phyloP scores from a whole-genome alignment of 2,329 filamentous ascomycete species.

The Cladosporium sp. region DNA sequence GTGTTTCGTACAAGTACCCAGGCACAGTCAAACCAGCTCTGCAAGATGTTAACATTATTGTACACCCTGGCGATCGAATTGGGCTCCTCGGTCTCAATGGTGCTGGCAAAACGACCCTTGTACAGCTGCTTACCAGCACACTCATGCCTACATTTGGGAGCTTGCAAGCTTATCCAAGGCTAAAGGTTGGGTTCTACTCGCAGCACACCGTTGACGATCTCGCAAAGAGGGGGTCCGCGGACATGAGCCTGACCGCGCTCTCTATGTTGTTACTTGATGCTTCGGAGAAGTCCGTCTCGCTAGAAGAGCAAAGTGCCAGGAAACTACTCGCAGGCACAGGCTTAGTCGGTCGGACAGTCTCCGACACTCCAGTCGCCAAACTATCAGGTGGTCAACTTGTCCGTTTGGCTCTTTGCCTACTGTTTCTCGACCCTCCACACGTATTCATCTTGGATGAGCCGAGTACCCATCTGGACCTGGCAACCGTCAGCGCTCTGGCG shows the following conservation, averaged over 20 bases:
- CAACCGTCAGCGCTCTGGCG: slow-evolving; percentile 73
- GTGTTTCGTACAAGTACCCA: slow-evolving; percentile 64
- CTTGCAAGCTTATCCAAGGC: slow-evolving; percentile 65
- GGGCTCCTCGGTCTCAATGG: slow-evolving; percentile 80
- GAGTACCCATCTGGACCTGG: slow-evolving; percentile 81
- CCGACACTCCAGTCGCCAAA: slow-evolving; percentile 70
- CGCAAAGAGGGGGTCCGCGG: slow-evolving; percentile 37
- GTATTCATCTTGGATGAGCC: slow-evolving; percentile 77
- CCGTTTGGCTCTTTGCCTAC: slow-evolving; percentile 63
- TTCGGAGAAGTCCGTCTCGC: not conserved
- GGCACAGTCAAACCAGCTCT: slow-evolving; percentile 51
- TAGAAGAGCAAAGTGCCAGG: slow-evolving; percentile 65
- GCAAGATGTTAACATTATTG: slow-evolving; percentile 64
- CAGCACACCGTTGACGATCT: slow-evolving; percentile 75
- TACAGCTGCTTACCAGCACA: slow-evolving; percentile 67
- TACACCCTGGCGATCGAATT: slow-evolving; percentile 72
- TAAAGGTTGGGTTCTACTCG: slow-evolving; percentile 74
- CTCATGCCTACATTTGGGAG: slow-evolving; percentile 61
- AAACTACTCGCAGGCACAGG: slow-evolving; percentile 68
- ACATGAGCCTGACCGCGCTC: slow-evolving; percentile 62
- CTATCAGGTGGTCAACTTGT: slow-evolving; percentile 77
- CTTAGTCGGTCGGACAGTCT: slow-evolving; percentile 67
- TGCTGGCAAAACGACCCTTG: slow-evolving; percentile 76
- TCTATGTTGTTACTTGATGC: slow-evolving; percentile 47
- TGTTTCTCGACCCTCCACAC: slow-evolving; percentile 70